These are phyloP conservation scores for Cudoniella acicularis DNA, from an alignment of 495 filamentous ascomycete species.

Conservation along the genomic window DNA sequence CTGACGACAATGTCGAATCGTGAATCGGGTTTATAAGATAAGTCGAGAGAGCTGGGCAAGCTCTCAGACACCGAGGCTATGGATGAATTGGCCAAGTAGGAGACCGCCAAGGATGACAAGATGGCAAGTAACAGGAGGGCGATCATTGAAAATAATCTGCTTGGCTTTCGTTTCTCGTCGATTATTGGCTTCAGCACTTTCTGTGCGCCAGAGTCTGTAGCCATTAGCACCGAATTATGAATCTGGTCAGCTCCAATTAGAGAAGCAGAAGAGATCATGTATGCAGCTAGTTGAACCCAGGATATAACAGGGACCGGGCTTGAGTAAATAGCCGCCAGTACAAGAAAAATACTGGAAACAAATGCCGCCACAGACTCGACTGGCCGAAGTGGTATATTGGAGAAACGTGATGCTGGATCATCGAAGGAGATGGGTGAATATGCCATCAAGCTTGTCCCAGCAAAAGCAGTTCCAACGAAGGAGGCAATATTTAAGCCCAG, in stretches of 20 bases:
- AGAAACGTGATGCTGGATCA: not conserved
- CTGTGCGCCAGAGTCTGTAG: not conserved
- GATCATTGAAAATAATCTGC: not conserved
- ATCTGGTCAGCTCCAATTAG: not conserved
- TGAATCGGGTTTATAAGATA: conserved; percentile 8
- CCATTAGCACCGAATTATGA: not conserved
- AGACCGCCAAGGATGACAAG: not conserved
- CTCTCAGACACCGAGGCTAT: not conserved
- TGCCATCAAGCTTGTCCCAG: conserved; percentile 5
- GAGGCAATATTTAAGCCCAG: conserved; percentile 2
- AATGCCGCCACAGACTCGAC: not conserved
- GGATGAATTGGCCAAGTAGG: not conserved
- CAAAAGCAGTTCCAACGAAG: not conserved
- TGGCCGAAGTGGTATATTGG: not conserved
- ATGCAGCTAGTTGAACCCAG: conserved; percentile 2
- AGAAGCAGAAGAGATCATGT: not conserved
- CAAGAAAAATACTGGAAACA: conserved; percentile 4
- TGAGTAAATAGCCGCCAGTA: conserved; percentile 3
- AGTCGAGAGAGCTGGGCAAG: conserved; percentile 8
- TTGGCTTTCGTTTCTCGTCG: not conserved
- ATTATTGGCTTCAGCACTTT: not conserved
- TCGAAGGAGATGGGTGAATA: conserved; percentile 8
- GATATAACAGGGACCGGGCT: not conserved
- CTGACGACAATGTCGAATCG: conserved; percentile 38
- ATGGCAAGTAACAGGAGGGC: not conserved